Evolutionary conservation across 2,329 filamentous ascomycete genomes (phyloP).

Genomic region (Didymella exigua): DNA sequence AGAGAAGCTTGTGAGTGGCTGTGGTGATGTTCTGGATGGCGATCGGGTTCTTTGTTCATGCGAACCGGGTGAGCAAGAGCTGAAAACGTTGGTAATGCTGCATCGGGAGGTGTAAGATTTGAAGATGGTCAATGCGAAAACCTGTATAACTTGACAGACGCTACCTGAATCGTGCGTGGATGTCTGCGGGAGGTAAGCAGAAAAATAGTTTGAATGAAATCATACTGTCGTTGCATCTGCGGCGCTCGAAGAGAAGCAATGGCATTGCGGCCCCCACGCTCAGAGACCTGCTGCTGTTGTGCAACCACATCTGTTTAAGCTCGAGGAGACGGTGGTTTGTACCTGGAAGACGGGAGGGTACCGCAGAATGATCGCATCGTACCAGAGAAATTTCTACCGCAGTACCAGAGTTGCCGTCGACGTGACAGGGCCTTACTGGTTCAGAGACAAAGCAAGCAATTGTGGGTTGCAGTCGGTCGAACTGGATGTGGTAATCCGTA

Average conservation of each 20-base stretch:
- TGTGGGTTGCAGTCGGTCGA: background rate
- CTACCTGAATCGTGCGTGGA: conserved; percentile 12
- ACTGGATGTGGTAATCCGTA: background rate
- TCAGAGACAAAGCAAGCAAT: background rate
- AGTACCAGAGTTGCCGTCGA: background rate
- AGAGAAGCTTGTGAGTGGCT: background rate
- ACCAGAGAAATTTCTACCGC: background rate
- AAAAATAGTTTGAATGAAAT: background rate
- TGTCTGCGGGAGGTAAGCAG: background rate
- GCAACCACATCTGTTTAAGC: background rate
- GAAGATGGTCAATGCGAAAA: background rate
- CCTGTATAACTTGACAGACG: conserved; percentile 6
- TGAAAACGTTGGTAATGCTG: conserved; percentile 6
- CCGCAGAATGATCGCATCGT: background rate
- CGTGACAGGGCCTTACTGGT: background rate
- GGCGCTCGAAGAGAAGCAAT: background rate
- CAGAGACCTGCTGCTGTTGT: background rate
- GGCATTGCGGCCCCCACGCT: background rate
- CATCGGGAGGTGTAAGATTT: conserved; percentile 7
- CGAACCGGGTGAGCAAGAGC: background rate
- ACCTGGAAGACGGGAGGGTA: background rate
- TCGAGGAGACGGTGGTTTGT: background rate
- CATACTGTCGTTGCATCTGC: background rate
- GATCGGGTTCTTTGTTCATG: conserved; percentile 4
- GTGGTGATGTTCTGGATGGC: background rate